Evolutionary conservation across 331 rosid genomes (phyloP), one percentile per base, ranked within the genome.

Genomic region (Cydonia oblonga): DNA sequence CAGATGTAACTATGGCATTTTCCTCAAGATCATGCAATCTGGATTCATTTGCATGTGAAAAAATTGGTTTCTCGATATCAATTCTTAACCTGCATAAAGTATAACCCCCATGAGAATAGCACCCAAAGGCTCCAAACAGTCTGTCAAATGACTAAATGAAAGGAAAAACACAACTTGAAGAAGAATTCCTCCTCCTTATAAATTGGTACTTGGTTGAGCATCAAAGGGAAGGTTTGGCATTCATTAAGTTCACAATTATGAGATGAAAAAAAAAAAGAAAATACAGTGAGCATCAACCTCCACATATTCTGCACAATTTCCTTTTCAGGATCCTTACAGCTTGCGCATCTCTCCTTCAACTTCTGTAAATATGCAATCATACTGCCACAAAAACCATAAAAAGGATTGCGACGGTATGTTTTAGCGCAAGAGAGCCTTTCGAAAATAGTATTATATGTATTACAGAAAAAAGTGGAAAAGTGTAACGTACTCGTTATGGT

Each of bases 401-500:
- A 46, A 68, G 71, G 46, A 68, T 64, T 70, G n/a, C n/a, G 73
- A 63, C 42, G 28, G 12, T 66, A 61, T 26, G 52, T 38, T 51
- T 77, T 51, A 62, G 32, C 38, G 38, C 20, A 74, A 54, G 35
- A 70, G 22, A 70, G 76, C 23, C 28, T 62, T 72, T 26, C 58
- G 81, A 69, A 35, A 64, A 69, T 63, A 70, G 49, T 66, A 66
- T 23, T 66, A 61, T 26, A 70, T 44, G 57, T 61, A 56, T 66
- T 40, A 19, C 35, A 25, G 30, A 60, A 56, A 30, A 75, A 26
- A 29, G 3, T 52, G 57, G 38, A 24, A 56, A 44, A 69, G 3
- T 42, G 68, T 80, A 57, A 80, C 96, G 63, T 86, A 95, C 99
- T 84, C 86, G 53, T 84, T 75, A 81, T 95, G 99, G 84, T 95